Evolutionary conservation across 208 protist species (phyloP).

Genomic region (Trypanosoma boissoni): DNA sequence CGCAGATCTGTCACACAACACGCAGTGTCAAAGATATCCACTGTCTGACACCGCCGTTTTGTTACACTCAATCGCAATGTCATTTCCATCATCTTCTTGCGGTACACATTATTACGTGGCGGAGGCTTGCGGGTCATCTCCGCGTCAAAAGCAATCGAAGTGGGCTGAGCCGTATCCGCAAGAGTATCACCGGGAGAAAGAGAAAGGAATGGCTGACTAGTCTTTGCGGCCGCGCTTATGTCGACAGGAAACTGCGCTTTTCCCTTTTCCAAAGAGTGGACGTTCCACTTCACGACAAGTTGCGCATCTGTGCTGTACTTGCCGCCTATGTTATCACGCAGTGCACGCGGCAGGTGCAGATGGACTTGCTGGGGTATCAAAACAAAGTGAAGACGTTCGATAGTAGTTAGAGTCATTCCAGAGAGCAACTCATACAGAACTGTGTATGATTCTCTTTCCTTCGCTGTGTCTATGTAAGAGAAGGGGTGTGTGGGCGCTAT

Average conservation of each 20-base stretch:
- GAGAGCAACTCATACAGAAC: not conserved
- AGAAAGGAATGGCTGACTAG: not conserved
- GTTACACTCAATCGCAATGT: not conserved
- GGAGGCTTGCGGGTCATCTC: not conserved
- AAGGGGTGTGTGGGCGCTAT: too few relatives aligned
- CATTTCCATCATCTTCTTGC: constrained; percentile 1
- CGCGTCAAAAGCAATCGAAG: constrained; percentile 2
- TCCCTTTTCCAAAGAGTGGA: constrained; percentile 1
- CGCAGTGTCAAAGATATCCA: not conserved
- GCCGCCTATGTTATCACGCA: not conserved
- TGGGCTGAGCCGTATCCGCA: too few relatives aligned
- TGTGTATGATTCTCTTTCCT: too few relatives aligned
- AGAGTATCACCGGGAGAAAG: too few relatives aligned
- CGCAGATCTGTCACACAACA: constrained; percentile 4
- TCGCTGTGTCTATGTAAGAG: too few relatives aligned
- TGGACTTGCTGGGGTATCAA: not conserved
- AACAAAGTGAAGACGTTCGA: not conserved
- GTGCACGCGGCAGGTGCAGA: not conserved
- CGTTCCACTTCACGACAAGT: constrained; percentile 4
- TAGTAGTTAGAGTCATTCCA: not conserved
- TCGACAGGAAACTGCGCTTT: not conserved
- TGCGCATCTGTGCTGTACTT: not conserved
- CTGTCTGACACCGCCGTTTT: too few relatives aligned
- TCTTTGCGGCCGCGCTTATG: not conserved
- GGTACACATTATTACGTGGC: not conserved